Percentiles rank a stretch among this genome's conserved stretches.
These are phyloP conservation scores for Komagataea norvegica DNA, from an alignment of 1,139 yeast genomes.

Conservation along the genomic window DNA sequence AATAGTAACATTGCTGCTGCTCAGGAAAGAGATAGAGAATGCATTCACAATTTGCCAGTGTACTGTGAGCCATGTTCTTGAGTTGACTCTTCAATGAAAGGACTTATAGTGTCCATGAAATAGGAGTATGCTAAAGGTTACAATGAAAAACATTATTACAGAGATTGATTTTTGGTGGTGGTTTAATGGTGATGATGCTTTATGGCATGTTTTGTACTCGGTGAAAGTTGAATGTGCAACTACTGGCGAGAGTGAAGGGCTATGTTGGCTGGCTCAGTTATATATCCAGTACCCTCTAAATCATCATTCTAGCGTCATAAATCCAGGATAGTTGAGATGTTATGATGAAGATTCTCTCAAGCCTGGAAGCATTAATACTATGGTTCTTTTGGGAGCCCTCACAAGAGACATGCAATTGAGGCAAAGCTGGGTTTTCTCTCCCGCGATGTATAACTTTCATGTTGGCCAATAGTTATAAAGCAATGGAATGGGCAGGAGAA, in stretches of 20 bases:
- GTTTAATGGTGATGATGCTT: conserved; percentile 45
- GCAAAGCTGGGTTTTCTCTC: conserved; percentile 63
- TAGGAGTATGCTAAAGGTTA: conserved; percentile 54
- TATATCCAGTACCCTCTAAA: conserved; percentile 51
- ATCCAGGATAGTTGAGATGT: conserved; percentile 54
- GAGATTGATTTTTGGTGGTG: conserved; percentile 47
- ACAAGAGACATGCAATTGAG: conserved; percentile 57
- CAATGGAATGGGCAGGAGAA: conserved; percentile 38
- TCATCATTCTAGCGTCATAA: conserved; percentile 28
- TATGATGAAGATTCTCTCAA: conserved; percentile 51
- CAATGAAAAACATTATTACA: conserved; percentile 35
- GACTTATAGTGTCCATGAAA: conserved; percentile 36
- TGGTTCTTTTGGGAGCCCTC: conserved; percentile 42
- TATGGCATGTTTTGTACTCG: conserved; percentile 42
- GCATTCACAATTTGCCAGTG: neutral
- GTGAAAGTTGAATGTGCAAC: conserved; percentile 47
- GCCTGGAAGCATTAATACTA: conserved; percentile 39
- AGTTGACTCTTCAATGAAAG: conserved; percentile 46
- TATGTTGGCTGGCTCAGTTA: conserved; percentile 52
- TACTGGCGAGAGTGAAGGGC: conserved; percentile 47
- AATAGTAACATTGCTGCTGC: too few species aligned
- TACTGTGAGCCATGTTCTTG: conserved; percentile 35
- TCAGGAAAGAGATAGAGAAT: too few species aligned
- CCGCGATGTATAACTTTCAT: conserved; percentile 51
- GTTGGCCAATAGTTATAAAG: conserved; percentile 52